These are phyloP conservation scores for Candida vaughaniae DNA, from an alignment of 805 yeast genomes.

Conservation along the genomic window DNA sequence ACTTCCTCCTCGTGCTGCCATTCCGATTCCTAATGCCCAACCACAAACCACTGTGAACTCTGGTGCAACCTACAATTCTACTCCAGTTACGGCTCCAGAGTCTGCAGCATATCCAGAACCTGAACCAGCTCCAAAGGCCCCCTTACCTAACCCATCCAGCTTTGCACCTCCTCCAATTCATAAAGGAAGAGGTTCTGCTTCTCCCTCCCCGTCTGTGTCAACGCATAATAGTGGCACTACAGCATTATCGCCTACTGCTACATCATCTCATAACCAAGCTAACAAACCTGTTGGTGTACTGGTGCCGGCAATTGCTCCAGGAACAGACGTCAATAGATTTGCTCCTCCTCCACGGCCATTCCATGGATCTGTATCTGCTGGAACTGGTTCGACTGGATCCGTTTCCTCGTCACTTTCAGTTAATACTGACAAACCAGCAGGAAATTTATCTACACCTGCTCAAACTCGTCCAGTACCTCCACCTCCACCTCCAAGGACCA, in stretches of 20 bases:
- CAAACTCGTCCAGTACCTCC: no score
- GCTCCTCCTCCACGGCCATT: slow-evolving; percentile 21
- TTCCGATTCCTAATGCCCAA: background rate
- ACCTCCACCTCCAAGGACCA: slow-evolving; percentile 5
- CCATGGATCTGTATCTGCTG: slow-evolving; percentile 2
- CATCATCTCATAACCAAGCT: background rate
- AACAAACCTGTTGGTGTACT: slow-evolving; percentile 1
- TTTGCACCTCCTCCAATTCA: slow-evolving; percentile 46
- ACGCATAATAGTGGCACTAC: background rate
- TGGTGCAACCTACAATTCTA: slow-evolving; percentile 7
- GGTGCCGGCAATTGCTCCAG: slow-evolving; percentile 14
- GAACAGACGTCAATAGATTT: slow-evolving; percentile 28
- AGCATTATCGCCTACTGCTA: background rate
- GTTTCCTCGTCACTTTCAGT: background rate
- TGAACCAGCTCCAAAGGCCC: slow-evolving; percentile 19
- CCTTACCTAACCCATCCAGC: slow-evolving; percentile 33
- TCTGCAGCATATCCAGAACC: no score
- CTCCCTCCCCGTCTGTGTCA: slow-evolving; percentile 1
- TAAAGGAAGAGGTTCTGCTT: slow-evolving; percentile 21
- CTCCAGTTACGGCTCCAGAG: no score
- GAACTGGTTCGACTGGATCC: background rate
- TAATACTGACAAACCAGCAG: no score
- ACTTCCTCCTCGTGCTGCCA: background rate
- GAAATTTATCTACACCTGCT: no score
- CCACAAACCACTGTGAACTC: slow-evolving; percentile 9